Base-by-base conservation (phyloP, 2,329 filamentous ascomycete species). In the Ascochyta koolunga region DNA sequence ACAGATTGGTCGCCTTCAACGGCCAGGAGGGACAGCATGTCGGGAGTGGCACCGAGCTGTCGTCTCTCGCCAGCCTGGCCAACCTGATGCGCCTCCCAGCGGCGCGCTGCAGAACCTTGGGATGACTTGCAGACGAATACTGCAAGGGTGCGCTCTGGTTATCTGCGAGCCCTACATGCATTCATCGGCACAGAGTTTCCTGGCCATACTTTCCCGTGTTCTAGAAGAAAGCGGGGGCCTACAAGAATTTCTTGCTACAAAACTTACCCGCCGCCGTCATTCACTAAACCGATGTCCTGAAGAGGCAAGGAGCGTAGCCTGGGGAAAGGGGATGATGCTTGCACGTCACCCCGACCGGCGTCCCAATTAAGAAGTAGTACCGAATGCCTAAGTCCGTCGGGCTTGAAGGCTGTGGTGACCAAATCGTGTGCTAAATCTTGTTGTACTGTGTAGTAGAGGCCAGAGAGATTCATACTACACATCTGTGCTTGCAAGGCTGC, bases 221-320 rank as follows among this genome's bases (percentile, higher is more conserved):
- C 54, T 54, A 58, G 54, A 58, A 58, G 48, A 54, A 54, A 50
- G 54, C 50, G 54, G 54, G 49, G 48, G 25, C 41, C 22, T 16
- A 50, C 53, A 47, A 39, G 47, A 56, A 56, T 38, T 50, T 56
- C 53, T 51, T 49, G 53, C 47, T 41, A 54, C 31, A 56, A 56
- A 56, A 43, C 42, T 39, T 56, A 50, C 46, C 53, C 47, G 47
- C 41, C 53, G 53, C 52, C 52, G 41, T 47, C 47, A 32, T 43
- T 42, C 38, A 42, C 36, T 54, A 56, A 42, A 36, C 25, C n/a
- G 19, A 31, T 19, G 22, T 9, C 51, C 40, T 6, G 24, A 54
- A 54, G n/a, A n/a, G 40, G 51, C 44, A 44, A 49, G 35, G 15
- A 45, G 19, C 29, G 18, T 35, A 10, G 51, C 8, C 18, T 33